Percentiles rank a stretch among this genome's conserved stretches.
phyloP scores from a whole-genome alignment of 2,329 filamentous ascomycete species.

The Leptosphaerulina australis region DNA sequence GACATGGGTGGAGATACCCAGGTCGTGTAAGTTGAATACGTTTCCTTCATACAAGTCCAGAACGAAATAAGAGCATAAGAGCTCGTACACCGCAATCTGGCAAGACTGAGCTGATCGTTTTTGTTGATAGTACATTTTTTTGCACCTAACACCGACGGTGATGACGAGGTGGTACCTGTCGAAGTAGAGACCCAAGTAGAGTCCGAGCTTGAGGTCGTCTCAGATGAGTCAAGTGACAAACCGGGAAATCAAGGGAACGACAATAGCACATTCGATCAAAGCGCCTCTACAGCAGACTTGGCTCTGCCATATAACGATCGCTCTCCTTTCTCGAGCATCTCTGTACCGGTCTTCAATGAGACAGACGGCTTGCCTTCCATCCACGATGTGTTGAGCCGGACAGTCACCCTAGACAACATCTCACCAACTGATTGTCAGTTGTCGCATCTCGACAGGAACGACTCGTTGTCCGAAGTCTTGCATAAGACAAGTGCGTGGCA shows the following conservation, averaged over 20 bases:
- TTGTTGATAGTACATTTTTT: constrained; percentile 34
- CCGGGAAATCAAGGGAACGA: not conserved
- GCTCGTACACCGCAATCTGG: not conserved
- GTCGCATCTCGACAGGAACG: constrained; percentile 6
- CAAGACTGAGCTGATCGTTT: constrained; percentile 5
- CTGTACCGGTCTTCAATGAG: constrained; percentile 17
- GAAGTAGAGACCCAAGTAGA: constrained; percentile 16
- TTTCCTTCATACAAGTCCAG: not conserved
- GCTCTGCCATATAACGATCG: constrained; percentile 16
- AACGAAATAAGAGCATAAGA: not conserved
- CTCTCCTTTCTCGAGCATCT: constrained; percentile 15
- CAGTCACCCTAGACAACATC: constrained; percentile 11
- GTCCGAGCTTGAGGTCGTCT: constrained; percentile 16
- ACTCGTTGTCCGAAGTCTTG: constrained; percentile 13
- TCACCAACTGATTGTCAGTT: constrained; percentile 12
- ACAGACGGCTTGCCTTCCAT: constrained; percentile 25
- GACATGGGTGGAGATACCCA: constrained; percentile 39
- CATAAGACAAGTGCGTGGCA: constrained; percentile 17
- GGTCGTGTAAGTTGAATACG: constrained; percentile 24
- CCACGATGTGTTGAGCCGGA: constrained; percentile 23
- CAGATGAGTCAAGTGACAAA: constrained; percentile 17
- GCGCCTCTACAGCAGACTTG: constrained; percentile 4
- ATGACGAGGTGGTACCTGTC: constrained; percentile 24
- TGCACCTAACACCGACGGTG: constrained; percentile 35
- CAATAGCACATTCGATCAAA: constrained; percentile 1